Percentiles rank a stretch among this genome's conserved stretches.
Conservation (phyloP, 2,329 filamentous ascomycete species). For the Colletotrichum falcatum region DNA sequence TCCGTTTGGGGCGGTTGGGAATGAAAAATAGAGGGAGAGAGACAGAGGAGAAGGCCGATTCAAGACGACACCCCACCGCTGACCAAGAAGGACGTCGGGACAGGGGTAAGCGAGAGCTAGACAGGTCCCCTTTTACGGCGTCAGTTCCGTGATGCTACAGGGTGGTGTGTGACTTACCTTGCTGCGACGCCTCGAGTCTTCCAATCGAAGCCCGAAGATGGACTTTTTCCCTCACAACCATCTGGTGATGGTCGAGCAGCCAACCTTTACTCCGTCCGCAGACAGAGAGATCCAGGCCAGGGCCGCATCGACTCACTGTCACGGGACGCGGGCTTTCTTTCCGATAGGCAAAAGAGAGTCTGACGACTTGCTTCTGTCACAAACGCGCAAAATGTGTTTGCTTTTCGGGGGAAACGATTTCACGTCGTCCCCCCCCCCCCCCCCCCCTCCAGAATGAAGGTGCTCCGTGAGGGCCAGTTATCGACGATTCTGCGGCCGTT, state of each 20-base stretch:
- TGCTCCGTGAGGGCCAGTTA: conserved; percentile 21
- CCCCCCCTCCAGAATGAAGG: not conserved
- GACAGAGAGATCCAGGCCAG: conserved; percentile 4
- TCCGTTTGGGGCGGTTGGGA: conserved; percentile 14
- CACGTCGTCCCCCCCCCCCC: conserved; percentile 3
- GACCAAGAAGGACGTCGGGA: conserved; percentile 21
- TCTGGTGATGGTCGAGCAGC: conserved; percentile 22
- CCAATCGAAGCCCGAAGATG: conserved; percentile 30
- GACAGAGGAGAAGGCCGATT: conserved; percentile 10
- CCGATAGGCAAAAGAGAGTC: conserved; percentile 4
- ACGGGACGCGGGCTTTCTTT: conserved; percentile 33
- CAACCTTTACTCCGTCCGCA: conserved; percentile 27
- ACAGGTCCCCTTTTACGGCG: conserved; percentile 20
- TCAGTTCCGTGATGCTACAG: conserved; percentile 32
- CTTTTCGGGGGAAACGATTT: conserved; percentile 5
- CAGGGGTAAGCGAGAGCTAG: conserved; percentile 38
- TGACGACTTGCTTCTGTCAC: not conserved
- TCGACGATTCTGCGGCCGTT: conserved; percentile 28
- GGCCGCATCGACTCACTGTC: conserved; percentile 35
- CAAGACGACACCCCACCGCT: conserved; percentile 11
- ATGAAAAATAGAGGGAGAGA: not conserved
- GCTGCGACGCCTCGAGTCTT: conserved; percentile 24
- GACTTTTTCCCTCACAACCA: conserved; percentile 9
- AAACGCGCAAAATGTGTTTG: not conserved
- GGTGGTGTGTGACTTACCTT: conserved; percentile 34